Conservation (phyloP, 345 rosid species). For the Raphanus sativus region DNA sequence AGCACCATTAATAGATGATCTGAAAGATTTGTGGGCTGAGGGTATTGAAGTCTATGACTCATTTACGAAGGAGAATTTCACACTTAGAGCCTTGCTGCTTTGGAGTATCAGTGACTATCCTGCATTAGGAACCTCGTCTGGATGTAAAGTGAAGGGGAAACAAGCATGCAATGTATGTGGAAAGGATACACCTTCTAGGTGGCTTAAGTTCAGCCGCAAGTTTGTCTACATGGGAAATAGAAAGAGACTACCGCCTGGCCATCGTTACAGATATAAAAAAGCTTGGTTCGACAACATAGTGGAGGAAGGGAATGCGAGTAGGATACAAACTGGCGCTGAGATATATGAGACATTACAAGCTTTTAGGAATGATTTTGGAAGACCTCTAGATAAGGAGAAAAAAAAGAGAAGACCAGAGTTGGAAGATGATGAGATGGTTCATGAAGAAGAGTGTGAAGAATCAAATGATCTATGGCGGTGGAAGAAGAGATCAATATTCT, state of each 20-base stretch:
- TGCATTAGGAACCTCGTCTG: not conserved
- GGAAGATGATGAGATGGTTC: not conserved
- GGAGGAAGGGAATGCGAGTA: not conserved
- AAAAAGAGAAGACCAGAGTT: not conserved
- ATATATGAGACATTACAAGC: not conserved
- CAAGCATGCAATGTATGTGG: not conserved
- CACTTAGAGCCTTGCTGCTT: not conserved
- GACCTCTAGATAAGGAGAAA: not conserved
- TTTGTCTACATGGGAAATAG: not conserved
- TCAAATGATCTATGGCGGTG: not conserved
- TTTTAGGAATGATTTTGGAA: not conserved
- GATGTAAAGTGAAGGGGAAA: not conserved
- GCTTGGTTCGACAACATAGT: not conserved
- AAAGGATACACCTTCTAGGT: not conserved
- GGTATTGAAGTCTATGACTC: constrained; percentile 1
- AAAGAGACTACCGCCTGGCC: not conserved
- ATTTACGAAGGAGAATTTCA: not conserved
- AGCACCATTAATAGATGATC: not conserved
- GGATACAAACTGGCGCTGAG: not conserved
- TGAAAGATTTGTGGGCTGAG: not conserved
- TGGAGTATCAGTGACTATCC: constrained; percentile 1
- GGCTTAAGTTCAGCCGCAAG: not conserved
- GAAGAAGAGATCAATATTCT: constrained; percentile 8
- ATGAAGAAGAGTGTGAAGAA: not conserved
- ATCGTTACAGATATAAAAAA: not conserved